Conservation (phyloP, 371 early-diverging fungal species). For the Mucor sp. region DNA sequence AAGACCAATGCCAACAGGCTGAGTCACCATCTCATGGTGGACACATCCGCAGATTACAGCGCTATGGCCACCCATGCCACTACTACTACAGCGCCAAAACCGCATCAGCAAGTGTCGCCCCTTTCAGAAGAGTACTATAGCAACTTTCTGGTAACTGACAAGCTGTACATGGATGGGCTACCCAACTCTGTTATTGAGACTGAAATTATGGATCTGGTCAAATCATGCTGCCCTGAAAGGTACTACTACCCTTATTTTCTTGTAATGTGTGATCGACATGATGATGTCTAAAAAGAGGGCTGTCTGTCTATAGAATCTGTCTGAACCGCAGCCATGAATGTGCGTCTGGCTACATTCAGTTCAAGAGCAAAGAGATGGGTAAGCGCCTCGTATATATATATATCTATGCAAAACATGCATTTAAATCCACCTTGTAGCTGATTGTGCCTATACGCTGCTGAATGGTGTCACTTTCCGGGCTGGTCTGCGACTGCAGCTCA, state of each 20-base stretch:
- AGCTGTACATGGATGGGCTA: conserved; percentile 23
- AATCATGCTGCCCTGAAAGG: conserved; percentile 34
- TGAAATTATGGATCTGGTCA: conserved; percentile 37
- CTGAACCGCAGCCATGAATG: conserved; percentile 7
- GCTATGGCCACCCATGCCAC: background rate
- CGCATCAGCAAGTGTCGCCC: background rate
- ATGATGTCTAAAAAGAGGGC: background rate
- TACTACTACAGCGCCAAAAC: background rate
- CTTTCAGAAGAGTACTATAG: background rate
- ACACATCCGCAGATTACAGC: conserved; percentile 1
- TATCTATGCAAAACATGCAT: no score
- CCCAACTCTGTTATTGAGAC: conserved; percentile 26
- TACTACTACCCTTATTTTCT: conserved; percentile 9
- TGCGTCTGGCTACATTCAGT: conserved; percentile 26
- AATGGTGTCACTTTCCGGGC: conserved; percentile 32
- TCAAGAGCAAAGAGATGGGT: conserved; percentile 26
- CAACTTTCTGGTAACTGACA: conserved; percentile 17
- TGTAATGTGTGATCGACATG: background rate
- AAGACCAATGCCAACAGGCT: conserved; percentile 8
- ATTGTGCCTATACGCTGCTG: conserved; percentile 44
- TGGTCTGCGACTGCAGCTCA: conserved; percentile 28
- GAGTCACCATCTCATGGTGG: conserved; percentile 2
- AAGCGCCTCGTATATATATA: background rate
- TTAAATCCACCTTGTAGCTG: conserved; percentile 26
- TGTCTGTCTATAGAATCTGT: conserved; percentile 17